Evolutionary conservation across 768 basidiomycete species (phyloP), one percentile per base, ranked within the genome.

Genomic region (Candolleomyces efflorescens): DNA sequence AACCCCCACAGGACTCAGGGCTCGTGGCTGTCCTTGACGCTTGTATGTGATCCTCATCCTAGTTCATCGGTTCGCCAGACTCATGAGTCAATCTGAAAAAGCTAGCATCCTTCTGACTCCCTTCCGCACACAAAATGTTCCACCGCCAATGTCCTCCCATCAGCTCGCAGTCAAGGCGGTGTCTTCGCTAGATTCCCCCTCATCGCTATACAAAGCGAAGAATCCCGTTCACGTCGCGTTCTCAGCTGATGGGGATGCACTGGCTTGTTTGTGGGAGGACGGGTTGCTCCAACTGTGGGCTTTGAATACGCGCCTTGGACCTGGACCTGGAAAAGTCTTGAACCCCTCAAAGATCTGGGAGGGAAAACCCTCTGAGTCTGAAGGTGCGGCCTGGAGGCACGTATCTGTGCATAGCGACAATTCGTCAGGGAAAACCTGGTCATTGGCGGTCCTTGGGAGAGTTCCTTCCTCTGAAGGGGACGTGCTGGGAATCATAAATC

Each of bases 131-230:
- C 92, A 96, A 73, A 98, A 97, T 67, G 82, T 96, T 4, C 97
- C 96, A n/a, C 97, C 97, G n/a, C 97, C 97, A 0, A 95, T 97
- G 93, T 90, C 87, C 1, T 87, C 92, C 1, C 77, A 80, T 59
- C 71, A 78, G 59, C 73, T 82, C 11, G 37, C 67, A 0, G 59
- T 37, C 60, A 61, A 37, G 51, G 11, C 51, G 10, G 5, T 51
- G 18, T 22, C 57, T 13, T n/a, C 46, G 3, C 55, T 18, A 17
- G 18, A 20, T n/a, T n/a, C 32, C 32, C 32, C 32, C 44, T 7
- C 23, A 9, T 53, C 51, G 1, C 12, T 13, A 9, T 60, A 53
- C 55, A 56, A 24, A 44, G 43, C 66, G n/a, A 69, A 62, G n/a
- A 70, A 81, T 0, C 92, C 94, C 0, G 68, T 86, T 9, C 86